phyloP scores from a whole-genome alignment of 345 rosid genomes.

The Gossypium ekmanianum region DNA sequence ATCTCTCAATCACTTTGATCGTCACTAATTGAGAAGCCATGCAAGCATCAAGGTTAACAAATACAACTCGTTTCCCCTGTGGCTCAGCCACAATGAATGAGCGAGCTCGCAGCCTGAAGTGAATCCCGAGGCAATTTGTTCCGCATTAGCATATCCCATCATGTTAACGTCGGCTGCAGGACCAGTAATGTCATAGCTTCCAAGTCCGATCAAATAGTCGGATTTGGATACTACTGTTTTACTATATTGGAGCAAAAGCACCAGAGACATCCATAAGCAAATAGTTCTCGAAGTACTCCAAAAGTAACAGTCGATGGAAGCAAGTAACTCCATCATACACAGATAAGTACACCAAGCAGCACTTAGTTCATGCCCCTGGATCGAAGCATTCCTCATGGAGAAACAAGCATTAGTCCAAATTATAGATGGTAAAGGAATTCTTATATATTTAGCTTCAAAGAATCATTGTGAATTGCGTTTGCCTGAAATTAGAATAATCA shows the following conservation, averaged over 20 bases:
- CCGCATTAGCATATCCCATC: constrained; percentile 95
- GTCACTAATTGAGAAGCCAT: constrained; percentile 93
- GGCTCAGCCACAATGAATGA: constrained; percentile 80
- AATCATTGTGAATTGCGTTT: too few relatives aligned
- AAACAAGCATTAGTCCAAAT: not conserved
- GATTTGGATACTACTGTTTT: constrained; percentile 40
- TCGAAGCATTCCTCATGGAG: not conserved
- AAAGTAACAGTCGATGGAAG: constrained; percentile 12
- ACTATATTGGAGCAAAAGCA: constrained; percentile 32
- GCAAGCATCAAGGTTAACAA: constrained; percentile 94
- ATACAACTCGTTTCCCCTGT: constrained; percentile 64
- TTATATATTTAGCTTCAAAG: not conserved
- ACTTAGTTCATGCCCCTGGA: constrained; percentile 42
- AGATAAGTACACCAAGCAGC: constrained; percentile 14
- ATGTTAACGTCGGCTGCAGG: constrained; percentile 98
- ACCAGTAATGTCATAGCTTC: constrained; percentile 96
- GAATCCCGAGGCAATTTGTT: constrained; percentile 76
- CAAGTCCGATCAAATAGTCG: constrained; percentile 77
- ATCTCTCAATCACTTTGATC: constrained; percentile 81
- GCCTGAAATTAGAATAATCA: not conserved
- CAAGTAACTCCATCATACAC: constrained; percentile 37
- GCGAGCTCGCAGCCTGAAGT: constrained; percentile 88
- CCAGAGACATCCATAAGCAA: constrained; percentile 43
- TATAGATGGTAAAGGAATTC: not conserved
- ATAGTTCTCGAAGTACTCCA: constrained; percentile 19